A percentile compares a stretch with the other conserved stretches of the same genome.
Conservation (phyloP, 805 yeast species). For the Saturnispora besseyi region DNA sequence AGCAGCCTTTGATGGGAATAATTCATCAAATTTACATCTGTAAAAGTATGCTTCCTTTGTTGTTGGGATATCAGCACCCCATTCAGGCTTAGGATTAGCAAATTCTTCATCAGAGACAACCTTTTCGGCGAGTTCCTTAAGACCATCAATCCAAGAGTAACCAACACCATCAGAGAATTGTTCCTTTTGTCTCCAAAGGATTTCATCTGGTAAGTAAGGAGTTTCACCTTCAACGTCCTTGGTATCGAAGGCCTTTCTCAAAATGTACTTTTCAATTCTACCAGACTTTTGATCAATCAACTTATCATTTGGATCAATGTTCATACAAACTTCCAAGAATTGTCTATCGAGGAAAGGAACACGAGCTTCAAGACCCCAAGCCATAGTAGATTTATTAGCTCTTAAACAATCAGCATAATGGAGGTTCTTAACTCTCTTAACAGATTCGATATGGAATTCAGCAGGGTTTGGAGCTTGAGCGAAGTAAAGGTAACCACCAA, state of each 20-base stretch:
- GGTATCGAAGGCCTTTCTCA: constrained; percentile 97
- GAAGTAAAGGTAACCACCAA: constrained; percentile 96
- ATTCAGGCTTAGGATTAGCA: constrained; percentile 83
- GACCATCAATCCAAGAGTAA: constrained; percentile 97
- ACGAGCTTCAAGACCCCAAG: constrained; percentile 99
- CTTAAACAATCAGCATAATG: constrained; percentile 95
- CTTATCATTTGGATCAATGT: constrained; percentile 90
- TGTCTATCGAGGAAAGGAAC: constrained; percentile 96
- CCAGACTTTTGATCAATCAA: constrained; percentile 64
- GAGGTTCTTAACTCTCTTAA: constrained; percentile 92
- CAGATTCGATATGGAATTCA: constrained; percentile 95
- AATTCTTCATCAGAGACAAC: constrained; percentile 84
- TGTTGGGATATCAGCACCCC: constrained; percentile 93
- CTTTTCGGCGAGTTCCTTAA: constrained; percentile 90
- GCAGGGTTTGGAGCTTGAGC: constrained; percentile 90
- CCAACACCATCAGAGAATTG: constrained; percentile 99
- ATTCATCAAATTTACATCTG: constrained; percentile 90
- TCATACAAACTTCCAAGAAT: constrained; percentile 87
- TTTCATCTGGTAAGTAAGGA: constrained; percentile 94
- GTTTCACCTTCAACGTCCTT: constrained; percentile 63
- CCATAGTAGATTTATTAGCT: constrained; percentile 99
- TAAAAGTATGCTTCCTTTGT: constrained; percentile 99
- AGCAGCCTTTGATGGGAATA: constrained; percentile 86
- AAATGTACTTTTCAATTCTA: constrained; percentile 85
- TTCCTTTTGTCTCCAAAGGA: constrained; percentile 99